Evolutionary conservation across 1,284 basidiomycete species (phyloP).

Genomic region (Anthracocystis setariae): DNA sequence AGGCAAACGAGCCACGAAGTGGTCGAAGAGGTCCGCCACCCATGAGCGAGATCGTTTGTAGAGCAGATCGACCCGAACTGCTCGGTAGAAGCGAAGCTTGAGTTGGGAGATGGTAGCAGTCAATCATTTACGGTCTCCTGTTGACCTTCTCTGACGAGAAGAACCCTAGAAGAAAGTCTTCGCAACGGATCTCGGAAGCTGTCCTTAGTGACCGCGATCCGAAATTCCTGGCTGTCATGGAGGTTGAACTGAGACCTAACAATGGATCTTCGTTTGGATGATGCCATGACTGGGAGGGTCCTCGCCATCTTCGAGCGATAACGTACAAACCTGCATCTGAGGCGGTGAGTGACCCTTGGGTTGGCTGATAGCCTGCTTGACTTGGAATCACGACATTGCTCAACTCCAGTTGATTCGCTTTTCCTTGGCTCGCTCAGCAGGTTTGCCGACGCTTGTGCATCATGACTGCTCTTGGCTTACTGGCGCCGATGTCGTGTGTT

Average conservation of each 20-base stretch:
- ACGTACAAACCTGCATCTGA: constrained; percentile 1
- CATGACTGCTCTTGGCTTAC: not conserved
- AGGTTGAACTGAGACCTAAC: not conserved
- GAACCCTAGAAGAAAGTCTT: constrained; percentile 35
- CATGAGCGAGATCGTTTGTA: constrained; percentile 1
- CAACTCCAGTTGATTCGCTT: no score
- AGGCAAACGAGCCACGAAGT: constrained; percentile 1
- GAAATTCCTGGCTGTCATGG: not conserved
- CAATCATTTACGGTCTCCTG: no score
- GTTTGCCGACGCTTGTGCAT: not conserved
- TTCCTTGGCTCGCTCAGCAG: not conserved
- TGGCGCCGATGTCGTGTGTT: constrained; percentile 41
- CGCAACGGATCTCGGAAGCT: constrained; percentile 29
- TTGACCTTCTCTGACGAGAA: not conserved
- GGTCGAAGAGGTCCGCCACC: not conserved
- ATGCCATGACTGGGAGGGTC: constrained; percentile 42
- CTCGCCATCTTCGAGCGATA: constrained; percentile 34
- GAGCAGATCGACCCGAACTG: not conserved
- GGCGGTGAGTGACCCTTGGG: constrained; percentile 10
- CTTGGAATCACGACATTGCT: constrained; percentile 7
- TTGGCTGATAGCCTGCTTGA: constrained; percentile 24
- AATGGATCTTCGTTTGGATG: constrained; percentile 8
- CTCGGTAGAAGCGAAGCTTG: not conserved
- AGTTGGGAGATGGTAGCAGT: no score
- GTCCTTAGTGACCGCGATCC: not conserved